These are phyloP conservation scores for Phytophthora palmivora DNA, from an alignment of 352 stramenopile genomes.

Conservation along the genomic window DNA sequence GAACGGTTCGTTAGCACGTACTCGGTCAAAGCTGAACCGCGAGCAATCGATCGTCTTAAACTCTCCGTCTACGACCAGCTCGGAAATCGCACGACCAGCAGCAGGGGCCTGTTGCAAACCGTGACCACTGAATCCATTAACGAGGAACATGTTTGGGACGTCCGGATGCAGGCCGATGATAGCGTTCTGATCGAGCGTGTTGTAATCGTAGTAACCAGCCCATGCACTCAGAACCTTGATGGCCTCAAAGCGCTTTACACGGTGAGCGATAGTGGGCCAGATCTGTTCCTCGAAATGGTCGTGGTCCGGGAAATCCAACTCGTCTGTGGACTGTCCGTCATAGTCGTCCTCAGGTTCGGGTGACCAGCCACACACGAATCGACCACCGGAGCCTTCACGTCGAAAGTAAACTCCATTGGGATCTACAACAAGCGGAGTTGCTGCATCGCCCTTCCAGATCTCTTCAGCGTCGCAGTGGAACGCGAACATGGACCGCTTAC, in stretches of 20 bases:
- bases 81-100: constrained; percentile 73
- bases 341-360: constrained; percentile 64
- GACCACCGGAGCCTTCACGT: constrained; percentile 68
- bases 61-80: constrained; percentile 73
- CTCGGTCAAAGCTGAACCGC: constrained; percentile 73
- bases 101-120: constrained; percentile 84
- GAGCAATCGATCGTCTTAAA: constrained; percentile 83
- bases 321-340: constrained; percentile 66
- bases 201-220: constrained; percentile 90
- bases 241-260: constrained; percentile 79
- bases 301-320: constrained; percentile 75
- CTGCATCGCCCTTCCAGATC: constrained; percentile 72
- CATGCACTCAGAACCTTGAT: constrained; percentile 84
- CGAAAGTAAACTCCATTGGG: constrained; percentile 84
- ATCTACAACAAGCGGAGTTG: constrained; percentile 79
- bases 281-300: constrained; percentile 78
- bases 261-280: constrained; percentile 82
- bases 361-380: constrained; percentile 80
- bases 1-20: constrained; percentile 76
- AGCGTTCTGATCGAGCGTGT: constrained; percentile 89
- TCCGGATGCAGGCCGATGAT: constrained; percentile 85
- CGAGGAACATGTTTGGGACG: constrained; percentile 82
- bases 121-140: constrained; percentile 89
- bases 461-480: constrained; percentile 79
- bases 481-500: constrained; percentile 83